Evolutionary conservation across 2,329 filamentous ascomycete genomes (phyloP).

Genomic region (Xylaria hypoxylon): DNA sequence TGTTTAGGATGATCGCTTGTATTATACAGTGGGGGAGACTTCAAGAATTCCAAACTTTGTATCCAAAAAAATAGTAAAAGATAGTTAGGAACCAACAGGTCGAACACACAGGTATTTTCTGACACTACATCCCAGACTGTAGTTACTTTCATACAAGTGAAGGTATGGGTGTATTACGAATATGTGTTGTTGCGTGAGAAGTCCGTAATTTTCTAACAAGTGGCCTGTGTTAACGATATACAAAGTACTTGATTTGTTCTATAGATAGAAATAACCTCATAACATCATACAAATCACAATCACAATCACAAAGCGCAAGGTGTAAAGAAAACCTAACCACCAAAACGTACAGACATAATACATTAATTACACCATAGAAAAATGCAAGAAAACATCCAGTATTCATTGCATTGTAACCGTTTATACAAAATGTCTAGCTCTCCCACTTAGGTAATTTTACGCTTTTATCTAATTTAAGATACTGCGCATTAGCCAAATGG

Average conservation of each 20-base stretch:
- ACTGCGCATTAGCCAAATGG: no score
- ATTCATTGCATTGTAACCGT: neutral
- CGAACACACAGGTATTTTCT: neutral
- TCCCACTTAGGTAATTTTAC: neutral
- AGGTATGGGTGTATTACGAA: neutral
- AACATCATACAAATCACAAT: neutral
- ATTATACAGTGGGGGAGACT: neutral
- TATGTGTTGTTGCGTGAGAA: neutral
- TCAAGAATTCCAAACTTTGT: neutral
- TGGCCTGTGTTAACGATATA: neutral
- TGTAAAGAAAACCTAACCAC: neutral
- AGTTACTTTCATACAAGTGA: neutral
- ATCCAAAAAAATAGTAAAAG: neutral
- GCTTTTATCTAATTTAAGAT: neutral
- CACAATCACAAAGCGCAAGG: neutral
- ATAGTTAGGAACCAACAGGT: neutral
- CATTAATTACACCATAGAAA: neutral
- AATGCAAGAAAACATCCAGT: neutral
- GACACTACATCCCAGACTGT: neutral
- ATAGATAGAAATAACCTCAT: neutral
- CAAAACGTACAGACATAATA: neutral
- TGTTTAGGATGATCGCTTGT: neutral
- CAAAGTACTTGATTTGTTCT: neutral
- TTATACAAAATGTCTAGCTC: neutral
- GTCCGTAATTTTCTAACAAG: neutral